Evolutionary conservation across 148 eudicot genomes (phyloP).

Genomic region (Nepenthes gracilis): DNA sequence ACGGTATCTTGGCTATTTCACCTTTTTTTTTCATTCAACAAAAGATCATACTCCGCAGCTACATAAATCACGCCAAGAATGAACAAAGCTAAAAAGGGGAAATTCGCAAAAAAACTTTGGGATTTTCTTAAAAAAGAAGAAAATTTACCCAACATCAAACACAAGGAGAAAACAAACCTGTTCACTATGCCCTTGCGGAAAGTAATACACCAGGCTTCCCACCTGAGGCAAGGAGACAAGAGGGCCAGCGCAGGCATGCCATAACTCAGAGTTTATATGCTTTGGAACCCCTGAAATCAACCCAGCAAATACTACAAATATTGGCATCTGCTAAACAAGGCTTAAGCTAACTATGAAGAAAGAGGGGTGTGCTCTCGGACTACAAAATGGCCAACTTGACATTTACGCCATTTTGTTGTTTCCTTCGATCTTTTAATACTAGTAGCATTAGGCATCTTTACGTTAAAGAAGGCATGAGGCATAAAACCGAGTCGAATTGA

Average conservation of each 20-base stretch:
- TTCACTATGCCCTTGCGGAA: constrained; percentile 98
- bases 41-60: too few relatives aligned
- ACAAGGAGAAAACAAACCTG: constrained; percentile 39
- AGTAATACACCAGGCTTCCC: constrained; percentile 91
- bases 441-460: background rate
- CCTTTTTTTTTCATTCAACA: too few relatives aligned
- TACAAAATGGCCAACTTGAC: too few relatives aligned
- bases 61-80: background rate
- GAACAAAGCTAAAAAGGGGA: background rate
- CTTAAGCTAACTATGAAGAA: too few relatives aligned
- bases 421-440: background rate
- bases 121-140: too few relatives aligned
- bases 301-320: constrained; percentile 1
- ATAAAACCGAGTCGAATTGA: background rate
- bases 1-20: too few relatives aligned
- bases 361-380: too few relatives aligned
- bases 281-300: constrained; percentile 35
- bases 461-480: too few relatives aligned
- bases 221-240: constrained; percentile 80
- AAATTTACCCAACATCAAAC: background rate
- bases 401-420: background rate
- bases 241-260: constrained; percentile 99
- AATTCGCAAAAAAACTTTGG: background rate
- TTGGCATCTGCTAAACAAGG: background rate
- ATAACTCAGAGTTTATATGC: constrained; percentile 65